These are phyloP conservation scores for Acidiella bohemica DNA, from an alignment of 495 filamentous ascomycete genomes.

Conservation along the genomic window DNA sequence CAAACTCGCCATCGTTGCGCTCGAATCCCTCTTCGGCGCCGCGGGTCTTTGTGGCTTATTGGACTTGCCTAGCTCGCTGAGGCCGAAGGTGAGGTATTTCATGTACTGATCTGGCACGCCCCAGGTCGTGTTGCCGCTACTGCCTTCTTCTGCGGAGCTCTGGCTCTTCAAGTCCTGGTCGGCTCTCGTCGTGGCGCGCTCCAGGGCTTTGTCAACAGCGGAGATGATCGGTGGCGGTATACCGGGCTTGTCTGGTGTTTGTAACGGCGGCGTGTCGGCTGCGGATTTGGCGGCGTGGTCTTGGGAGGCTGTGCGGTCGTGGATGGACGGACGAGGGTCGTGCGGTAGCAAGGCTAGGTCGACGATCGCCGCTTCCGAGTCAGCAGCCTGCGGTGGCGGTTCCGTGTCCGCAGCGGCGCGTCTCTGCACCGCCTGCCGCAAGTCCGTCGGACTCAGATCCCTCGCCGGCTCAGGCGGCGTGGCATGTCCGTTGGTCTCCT, in stretches of 20 bases:
- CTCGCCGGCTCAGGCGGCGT: not conserved
- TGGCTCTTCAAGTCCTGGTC: not conserved
- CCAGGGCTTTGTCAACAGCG: not conserved
- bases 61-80: conserved; percentile 14
- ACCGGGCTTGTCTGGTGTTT: not conserved
- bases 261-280: not conserved
- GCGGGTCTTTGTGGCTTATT: conserved; percentile 6
- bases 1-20: not conserved
- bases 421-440: conserved; percentile 3
- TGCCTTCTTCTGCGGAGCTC: conserved; percentile 25
- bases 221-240: conserved; percentile 10
- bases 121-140: conserved; percentile 33
- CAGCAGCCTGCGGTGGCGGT: not conserved
- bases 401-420: not conserved
- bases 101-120: conserved; percentile 34
- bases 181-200: conserved; percentile 15
- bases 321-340: conserved; percentile 2
- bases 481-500: not conserved
- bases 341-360: not conserved
- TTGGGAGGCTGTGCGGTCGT: conserved; percentile 1
- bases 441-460: not conserved
- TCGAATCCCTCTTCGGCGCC: not conserved
- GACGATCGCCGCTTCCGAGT: not conserved
- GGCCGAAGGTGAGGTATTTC: conserved; percentile 41
- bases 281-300: not conserved